Base-by-base conservation (phyloP, 805 yeast genomes). In the Martiniozyma abietophila region DNA sequence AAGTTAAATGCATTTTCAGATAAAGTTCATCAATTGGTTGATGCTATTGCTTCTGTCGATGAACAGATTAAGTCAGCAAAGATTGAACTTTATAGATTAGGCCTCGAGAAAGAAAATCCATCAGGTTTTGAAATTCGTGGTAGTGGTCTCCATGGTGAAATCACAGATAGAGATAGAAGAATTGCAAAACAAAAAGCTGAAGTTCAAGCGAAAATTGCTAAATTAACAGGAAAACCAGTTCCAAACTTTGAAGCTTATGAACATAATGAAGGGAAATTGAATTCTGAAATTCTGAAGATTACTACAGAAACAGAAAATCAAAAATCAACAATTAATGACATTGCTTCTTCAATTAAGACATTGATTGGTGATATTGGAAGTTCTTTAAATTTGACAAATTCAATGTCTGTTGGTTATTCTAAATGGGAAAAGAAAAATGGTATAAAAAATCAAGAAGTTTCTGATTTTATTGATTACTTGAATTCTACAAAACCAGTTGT, bases 161-260 rank as follows among this genome's bases (percentile, higher is more conserved):
- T 85, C 7, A 88, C 96, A 3, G 96, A 83, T 18, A 59, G 74
- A 10, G 96, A 88, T 52, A 71, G 81, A 40, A 71, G 81, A 43
- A 80, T 81, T 47, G 92, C 89, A 25, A 78, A 71, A 46, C 77
- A 83, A 27, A 80, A 81, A 50, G 94, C 89, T 26, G 60, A 76
- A 37, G 64, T 92, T 46, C 76, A 77, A 43, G 82, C 88, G 32
- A 71, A 95, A 46, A 86, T 89, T 94, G 94, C 95, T 19, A 84
- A 89, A 4, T 69, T 89, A 48, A 88, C 96, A 0, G 96, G 96
- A 5, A 80, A 76, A 48, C 63, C 71, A 6, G 61, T 66, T 3
- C 58, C 67, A 6, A 61, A 61, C 21, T 54, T 62, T 27, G 67
- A 64, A 17, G 62, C 61, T 3, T 66, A 70, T 46, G 73, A 74